A percentile compares a stretch with the other conserved stretches of the same genome.
phyloP scores from a whole-genome alignment of 257 asterid species.

The Anisodus tanguticus region DNA sequence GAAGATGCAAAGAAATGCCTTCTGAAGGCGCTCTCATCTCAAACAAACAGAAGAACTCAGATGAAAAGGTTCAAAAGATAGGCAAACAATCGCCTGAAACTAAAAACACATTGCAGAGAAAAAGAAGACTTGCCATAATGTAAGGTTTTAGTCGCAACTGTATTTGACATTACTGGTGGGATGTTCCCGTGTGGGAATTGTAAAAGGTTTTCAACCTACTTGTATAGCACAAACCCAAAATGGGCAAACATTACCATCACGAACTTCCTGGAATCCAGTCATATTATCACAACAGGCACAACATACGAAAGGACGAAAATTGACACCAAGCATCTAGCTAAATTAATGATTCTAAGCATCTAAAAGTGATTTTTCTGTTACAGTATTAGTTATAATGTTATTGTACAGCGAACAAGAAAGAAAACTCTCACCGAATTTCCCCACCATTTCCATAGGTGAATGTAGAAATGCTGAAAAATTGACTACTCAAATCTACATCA shows the following conservation, averaged over 20 bases:
- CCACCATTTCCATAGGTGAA: constrained; percentile 47
- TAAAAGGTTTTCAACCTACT: not conserved
- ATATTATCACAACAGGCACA: not conserved
- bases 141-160: not conserved
- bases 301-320: not conserved
- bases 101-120: not conserved
- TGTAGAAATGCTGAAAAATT: constrained; percentile 51
- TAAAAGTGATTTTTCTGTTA: constrained; percentile 42
- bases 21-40: not conserved
- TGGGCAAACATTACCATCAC: not conserved
- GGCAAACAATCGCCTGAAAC: not conserved
- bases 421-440: constrained; percentile 38
- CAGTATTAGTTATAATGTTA: constrained; percentile 54
- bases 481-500: constrained; percentile 60
- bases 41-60: not conserved
- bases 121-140: not conserved
- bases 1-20: not conserved
- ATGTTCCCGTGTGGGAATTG: not conserved
- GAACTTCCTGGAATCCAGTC: not conserved
- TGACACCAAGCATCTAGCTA: constrained; percentile 16
- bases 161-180: not conserved
- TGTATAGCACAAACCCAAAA: not conserved
- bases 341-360: constrained; percentile 30
- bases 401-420: constrained; percentile 58
- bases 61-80: too few relatives aligned